Evolutionary conservation across 2,329 filamentous ascomycete genomes (phyloP), one percentile per base, ranked within the genome.

Genomic region (Fusarium luffae): DNA sequence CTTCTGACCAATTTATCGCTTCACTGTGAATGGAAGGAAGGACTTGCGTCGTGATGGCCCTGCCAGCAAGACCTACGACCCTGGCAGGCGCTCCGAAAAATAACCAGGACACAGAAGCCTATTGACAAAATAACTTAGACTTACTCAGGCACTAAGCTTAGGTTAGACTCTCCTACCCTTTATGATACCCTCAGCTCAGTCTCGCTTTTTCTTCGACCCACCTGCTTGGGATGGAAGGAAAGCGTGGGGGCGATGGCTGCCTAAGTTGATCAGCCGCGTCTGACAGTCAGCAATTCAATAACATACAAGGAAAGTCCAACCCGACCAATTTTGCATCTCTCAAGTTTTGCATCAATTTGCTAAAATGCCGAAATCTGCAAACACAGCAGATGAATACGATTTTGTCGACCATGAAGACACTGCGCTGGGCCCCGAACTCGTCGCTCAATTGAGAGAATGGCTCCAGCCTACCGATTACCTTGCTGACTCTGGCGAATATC

Each of bases 391-490:
- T 7, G 69, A 74, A 23, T 74, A 73, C 19, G 63, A 71, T 19
- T 37, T 71, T 18, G 49, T 74, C 14, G 37, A 64, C 5, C 68
- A 74, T 48, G 37, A 64, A 18, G 71, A 74, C 1, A 51, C 63
- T 2, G 43, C 68, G 2, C 5, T 70, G 11, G 68, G 50, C n/a
- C 60, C 68, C 2, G 63, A 70, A 25, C 10, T 43, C 4, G n/a
- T 75, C 28, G 61, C 58, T 18, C 13, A 56, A 14, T 49, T 75
- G 30, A 66, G 71, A n/a, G 47, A 72, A 12, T 77, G 75, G 75
- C 72, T 77, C 4, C 62, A 77, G 28, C 75, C 75, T 1, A 77
- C 74, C 3, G 73, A 77, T 28, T 77, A 76, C 32, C 63, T 75
- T 3, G 69, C 72, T 4, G 73, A 74, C 2, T 74, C 70, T 6